These are phyloP conservation scores for Nemania bipapillata DNA, from an alignment of 2,329 filamentous ascomycete genomes.

Conservation along the genomic window DNA sequence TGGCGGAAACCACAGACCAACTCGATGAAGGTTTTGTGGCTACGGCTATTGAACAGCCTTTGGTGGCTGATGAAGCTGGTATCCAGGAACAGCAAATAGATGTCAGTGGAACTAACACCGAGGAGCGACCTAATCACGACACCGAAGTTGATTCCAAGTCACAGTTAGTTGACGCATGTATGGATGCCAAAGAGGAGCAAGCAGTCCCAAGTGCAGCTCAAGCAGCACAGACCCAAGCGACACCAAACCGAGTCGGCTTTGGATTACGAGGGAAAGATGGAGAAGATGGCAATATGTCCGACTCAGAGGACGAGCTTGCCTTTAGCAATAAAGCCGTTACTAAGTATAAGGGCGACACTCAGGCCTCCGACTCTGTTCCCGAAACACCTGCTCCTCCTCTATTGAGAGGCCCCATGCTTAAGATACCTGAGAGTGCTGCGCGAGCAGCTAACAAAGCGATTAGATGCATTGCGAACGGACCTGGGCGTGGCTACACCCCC, in stretches of 20 bases:
- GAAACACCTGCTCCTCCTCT: slow-evolving; percentile 58
- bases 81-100: neutral
- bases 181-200: slow-evolving; percentile 42
- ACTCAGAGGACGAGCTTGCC: slow-evolving; percentile 66
- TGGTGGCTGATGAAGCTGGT: neutral
- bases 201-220: slow-evolving; percentile 32
- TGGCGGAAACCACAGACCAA: neutral
- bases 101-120: neutral
- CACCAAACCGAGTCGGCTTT: slow-evolving; percentile 52
- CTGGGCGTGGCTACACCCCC: slow-evolving; percentile 69
- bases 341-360: slow-evolving; percentile 44
- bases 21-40: neutral
- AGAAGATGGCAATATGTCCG: slow-evolving; percentile 58
- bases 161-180: slow-evolving; percentile 34
- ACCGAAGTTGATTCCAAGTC: neutral
- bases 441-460: slow-evolving; percentile 48
- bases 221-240: slow-evolving; percentile 48
- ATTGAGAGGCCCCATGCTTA: slow-evolving; percentile 41
- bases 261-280: slow-evolving; percentile 62
- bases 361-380: slow-evolving; percentile 50
- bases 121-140: neutral
- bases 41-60: neutral
- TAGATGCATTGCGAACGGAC: slow-evolving; percentile 48
- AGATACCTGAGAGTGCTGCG: slow-evolving; percentile 44
- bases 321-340: slow-evolving; percentile 47